These are phyloP conservation scores for Septoria petroselini DNA, from an alignment of 2,329 filamentous ascomycete species.

Conservation along the genomic window DNA sequence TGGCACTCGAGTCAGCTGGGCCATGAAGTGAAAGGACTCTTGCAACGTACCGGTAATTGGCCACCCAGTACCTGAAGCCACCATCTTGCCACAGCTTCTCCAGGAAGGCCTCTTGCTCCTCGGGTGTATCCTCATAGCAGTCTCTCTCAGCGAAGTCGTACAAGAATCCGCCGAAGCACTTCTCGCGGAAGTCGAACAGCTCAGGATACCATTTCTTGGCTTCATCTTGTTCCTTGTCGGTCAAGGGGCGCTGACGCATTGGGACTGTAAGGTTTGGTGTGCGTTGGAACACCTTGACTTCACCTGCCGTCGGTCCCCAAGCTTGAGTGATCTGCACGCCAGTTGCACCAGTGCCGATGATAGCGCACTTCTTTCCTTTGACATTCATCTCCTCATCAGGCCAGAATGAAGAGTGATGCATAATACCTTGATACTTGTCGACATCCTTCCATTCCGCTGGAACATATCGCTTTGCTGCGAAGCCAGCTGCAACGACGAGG, in stretches of 20 bases:
- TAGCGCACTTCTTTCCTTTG: conserved; percentile 39
- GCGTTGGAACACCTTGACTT: conserved; percentile 26
- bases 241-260: conserved; percentile 53
- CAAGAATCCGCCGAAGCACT: conserved; percentile 57
- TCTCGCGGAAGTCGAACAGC: conserved; percentile 49
- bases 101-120: conserved; percentile 41
- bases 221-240: conserved; percentile 51
- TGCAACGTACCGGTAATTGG: conserved; percentile 15
- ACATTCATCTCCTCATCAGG: conserved; percentile 30
- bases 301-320: conserved; percentile 23
- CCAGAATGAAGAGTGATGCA: conserved; percentile 45
- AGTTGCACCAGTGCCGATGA: conserved; percentile 44
- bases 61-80: conserved; percentile 24
- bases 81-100: conserved; percentile 25
- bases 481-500: conserved; percentile 52
- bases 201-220: conserved; percentile 43
- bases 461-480: conserved; percentile 42
- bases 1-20: neutral
- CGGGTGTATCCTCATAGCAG: conserved; percentile 48
- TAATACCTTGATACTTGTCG: conserved; percentile 40
- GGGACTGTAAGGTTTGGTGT: conserved; percentile 16
- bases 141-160: conserved; percentile 55
- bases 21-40: neutral
- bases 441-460: conserved; percentile 39
- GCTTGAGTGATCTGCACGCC: conserved; percentile 40